Evolutionary conservation across 2,329 filamentous ascomycete genomes (phyloP), one percentile per base, ranked within the genome.

Genomic region (Ophiostoma fasciatum): DNA sequence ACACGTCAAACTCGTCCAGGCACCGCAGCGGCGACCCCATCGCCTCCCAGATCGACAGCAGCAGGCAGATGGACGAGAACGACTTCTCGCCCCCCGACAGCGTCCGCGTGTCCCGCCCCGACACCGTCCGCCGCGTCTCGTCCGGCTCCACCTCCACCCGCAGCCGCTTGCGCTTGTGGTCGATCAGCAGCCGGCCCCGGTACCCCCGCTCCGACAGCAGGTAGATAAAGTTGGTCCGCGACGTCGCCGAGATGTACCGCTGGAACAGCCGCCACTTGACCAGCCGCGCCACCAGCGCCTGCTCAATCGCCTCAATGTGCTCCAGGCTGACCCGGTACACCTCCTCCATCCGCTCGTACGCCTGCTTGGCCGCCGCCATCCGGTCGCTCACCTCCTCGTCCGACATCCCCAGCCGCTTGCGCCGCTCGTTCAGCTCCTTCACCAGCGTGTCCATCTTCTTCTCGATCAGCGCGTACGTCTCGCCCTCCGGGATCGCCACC

Each of bases 1-100:
- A 98, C 22, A 98, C 90, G 54, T 98, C 90, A 52, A 96, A 98
- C 58, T 98, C 90, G 57, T 98, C 90, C 36, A 98, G 66, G 51
- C 90, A 98, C 37, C 90, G 75, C 42, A 98, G 79, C 1, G 87
- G 88, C 14, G 85, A 92, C 10, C 90, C 88, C 79, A 98, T 98
- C 21, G 90, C 88, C 53, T 98, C 90, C 90, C 90, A 98, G 14
- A 98, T 78, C 3, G 85, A 75, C 22, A 98, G 67, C 37, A 98
- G 63, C 48, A 98, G 70, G 58, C 90, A 98, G 41, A 96, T 92
- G 4, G 88, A 94, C 4, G 87, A 92, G 55, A 96, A 98, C 0
- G 88, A 96, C 56, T 98, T 98, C 55, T 98, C 90, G 21, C 90
- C 90, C 36, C 90, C 90, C 8, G 87, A 94, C 2, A 98, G 64